Conservation (phyloP, 176 grass and related monocot species). For the Triticum dicoccoides region DNA sequence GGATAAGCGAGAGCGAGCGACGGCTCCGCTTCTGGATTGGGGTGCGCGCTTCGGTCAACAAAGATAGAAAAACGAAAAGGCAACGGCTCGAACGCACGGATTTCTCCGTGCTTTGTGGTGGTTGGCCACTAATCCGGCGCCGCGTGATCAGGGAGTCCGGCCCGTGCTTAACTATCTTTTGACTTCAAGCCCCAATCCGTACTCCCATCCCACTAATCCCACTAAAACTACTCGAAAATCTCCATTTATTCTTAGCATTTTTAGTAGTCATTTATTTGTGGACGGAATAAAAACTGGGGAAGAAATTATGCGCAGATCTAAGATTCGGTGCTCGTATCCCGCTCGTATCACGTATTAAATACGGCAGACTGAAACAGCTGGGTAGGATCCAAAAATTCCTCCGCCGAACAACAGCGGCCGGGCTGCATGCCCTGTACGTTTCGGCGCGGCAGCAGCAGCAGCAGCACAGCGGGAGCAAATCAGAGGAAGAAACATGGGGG, state of each 20-base stretch:
- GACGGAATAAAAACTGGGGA: neutral
- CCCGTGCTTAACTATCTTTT: conserved; percentile 25
- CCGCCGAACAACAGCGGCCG: neutral
- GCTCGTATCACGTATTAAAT: conserved; percentile 16
- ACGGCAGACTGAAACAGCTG: neutral
- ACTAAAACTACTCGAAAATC: neutral
- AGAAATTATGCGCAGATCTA: conserved; percentile 25
- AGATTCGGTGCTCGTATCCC: neutral
- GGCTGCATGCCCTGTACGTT: neutral
- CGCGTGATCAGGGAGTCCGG: conserved; percentile 17
- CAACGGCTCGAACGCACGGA: conserved; percentile 29
- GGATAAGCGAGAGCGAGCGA: neutral
- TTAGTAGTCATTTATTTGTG: neutral
- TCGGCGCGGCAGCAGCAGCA: neutral
- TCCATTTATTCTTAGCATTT: neutral
- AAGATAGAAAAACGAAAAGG: neutral
- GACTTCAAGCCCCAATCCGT: conserved; percentile 18
- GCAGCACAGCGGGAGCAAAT: neutral
- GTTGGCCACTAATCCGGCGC: conserved; percentile 24
- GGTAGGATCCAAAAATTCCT: neutral
- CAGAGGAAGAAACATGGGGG: conserved; percentile 17
- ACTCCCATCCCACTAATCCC: neutral
- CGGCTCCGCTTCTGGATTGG: neutral
- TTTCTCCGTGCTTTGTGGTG: conserved; percentile 1
- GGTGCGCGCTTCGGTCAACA: conserved; percentile 11